A percentile compares a stretch with the other conserved stretches of the same genome.
These are phyloP conservation scores for Stylonectria norvegica DNA, from an alignment of 2,329 filamentous ascomycete genomes.

Conservation along the genomic window DNA sequence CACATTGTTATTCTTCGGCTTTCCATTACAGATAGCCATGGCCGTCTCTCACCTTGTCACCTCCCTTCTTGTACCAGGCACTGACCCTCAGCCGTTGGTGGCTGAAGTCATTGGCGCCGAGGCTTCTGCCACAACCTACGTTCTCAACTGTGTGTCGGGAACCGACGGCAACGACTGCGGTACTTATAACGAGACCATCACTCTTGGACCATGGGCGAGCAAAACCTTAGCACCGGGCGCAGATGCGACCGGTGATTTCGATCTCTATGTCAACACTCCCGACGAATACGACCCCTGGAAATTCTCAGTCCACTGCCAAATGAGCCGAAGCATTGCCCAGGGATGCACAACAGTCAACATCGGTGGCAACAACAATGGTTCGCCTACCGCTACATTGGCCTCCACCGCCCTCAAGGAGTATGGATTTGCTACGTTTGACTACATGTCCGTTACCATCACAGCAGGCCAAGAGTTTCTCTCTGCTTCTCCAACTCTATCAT, in stretches of 20 bases:
- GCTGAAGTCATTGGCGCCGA: slow-evolving; percentile 7
- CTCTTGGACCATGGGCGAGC: slow-evolving; percentile 11
- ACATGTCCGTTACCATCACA: neutral
- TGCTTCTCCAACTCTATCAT: neutral
- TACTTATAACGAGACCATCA: slow-evolving; percentile 2
- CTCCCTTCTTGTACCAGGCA: slow-evolving; percentile 1
- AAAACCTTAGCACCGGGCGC: slow-evolving; percentile 9
- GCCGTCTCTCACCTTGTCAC: too few relatives aligned
- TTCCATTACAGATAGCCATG: too few relatives aligned
- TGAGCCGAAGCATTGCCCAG: slow-evolving; percentile 4
- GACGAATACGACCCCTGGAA: neutral
- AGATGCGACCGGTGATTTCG: slow-evolving; percentile 5
- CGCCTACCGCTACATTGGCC: slow-evolving; percentile 2
- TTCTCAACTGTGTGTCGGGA: slow-evolving; percentile 6
- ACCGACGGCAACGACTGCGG: slow-evolving; percentile 7
- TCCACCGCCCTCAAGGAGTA: neutral
- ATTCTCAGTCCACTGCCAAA: slow-evolving; percentile 4
- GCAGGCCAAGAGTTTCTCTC: neutral
- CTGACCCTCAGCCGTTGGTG: neutral
- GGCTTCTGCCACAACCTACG: slow-evolving; percentile 8
- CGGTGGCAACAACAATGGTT: slow-evolving; percentile 5
- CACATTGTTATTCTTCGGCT: too few relatives aligned
- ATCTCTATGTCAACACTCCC: neutral
- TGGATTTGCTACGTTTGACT: neutral
- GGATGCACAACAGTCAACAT: slow-evolving; percentile 6